Evolutionary conservation across 352 stramenopile genomes (phyloP), one percentile per base, ranked within the genome.

Genomic region (Phytophthora colocasiae): DNA sequence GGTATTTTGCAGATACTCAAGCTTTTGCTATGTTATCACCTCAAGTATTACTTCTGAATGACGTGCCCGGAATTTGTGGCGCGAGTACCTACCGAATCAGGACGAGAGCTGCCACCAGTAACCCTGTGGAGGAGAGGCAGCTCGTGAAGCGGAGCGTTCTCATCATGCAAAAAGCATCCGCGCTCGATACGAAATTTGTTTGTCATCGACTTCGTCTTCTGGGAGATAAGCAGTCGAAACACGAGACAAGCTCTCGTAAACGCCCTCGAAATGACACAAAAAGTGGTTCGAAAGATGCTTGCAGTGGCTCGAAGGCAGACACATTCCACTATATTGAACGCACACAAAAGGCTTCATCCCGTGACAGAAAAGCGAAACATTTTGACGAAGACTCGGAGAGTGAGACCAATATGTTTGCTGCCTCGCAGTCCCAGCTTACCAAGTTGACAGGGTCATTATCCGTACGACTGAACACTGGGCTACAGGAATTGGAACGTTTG

Each of bases 251-350:
- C 8, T 63, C 51, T 7, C 55, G 47, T 10, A 92, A 90, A 60
- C 71, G 79, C n/a, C 58, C 54, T 51, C 68, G 69, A 14, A 56
- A 58, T 19, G 52, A 58, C 36, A 61, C 60, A 27, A 63, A 66
- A 27, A 50, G 22, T 1, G 52, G 46, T 26, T 48, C 19, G 0
- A 49, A 50, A n/a, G 31, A 17, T 32, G 45, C 12, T 40, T 10
- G 10, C 43, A 14, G 22, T 44, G 38, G 50, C 27, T 29, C 12
- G 3, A 64, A 58, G 7, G 1, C 22, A 34, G 40, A 52, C 0
- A 6, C 55, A 40, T 75, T 85, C 34, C 63, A 63, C 24, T 89
- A 74, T 43, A 90, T 92, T 52, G 80, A 92, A 55, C 84, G 80
- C n/a, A 84, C 84, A 7, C 74, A 79, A 40, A 81, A 69, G 17